Evolutionary conservation across 352 stramenopile species (phyloP).

Genomic region (Globisporangium lucens): DNA sequence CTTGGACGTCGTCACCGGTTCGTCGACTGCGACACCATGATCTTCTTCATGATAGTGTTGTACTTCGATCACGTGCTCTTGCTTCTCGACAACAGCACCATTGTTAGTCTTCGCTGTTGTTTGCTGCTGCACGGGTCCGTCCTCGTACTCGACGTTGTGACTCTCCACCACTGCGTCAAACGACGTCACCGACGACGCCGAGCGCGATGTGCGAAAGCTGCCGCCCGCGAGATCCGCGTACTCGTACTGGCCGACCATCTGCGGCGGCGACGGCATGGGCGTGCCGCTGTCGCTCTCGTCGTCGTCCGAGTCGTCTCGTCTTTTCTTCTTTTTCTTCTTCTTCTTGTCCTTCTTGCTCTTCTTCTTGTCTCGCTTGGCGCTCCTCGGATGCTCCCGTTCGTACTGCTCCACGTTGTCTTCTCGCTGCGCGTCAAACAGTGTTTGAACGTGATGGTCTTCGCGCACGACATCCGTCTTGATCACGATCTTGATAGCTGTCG

Average conservation of each 20-base stretch:
- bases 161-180: conserved; percentile 8
- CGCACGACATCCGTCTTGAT: conserved; percentile 9
- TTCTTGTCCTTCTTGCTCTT: conserved; percentile 59
- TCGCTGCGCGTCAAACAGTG: neutral
- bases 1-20: conserved; percentile 5
- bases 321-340: conserved; percentile 47
- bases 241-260: conserved; percentile 39
- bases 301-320: conserved; percentile 35
- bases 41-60: neutral
- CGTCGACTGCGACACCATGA: neutral
- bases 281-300: conserved; percentile 50
- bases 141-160: conserved; percentile 1
- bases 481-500: conserved; percentile 10
- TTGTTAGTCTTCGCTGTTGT: neutral
- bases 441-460: neutral
- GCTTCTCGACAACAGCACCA: neutral
- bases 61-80: neutral
- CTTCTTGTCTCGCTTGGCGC: conserved; percentile 21
- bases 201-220: neutral
- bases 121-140: neutral
- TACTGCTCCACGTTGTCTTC: neutral
- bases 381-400: neutral
- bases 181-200: conserved; percentile 10
- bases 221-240: conserved; percentile 30
- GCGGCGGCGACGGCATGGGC: conserved; percentile 37